Conservation (phyloP, 2,329 filamentous ascomycete genomes). For the Nemania diffusa region DNA sequence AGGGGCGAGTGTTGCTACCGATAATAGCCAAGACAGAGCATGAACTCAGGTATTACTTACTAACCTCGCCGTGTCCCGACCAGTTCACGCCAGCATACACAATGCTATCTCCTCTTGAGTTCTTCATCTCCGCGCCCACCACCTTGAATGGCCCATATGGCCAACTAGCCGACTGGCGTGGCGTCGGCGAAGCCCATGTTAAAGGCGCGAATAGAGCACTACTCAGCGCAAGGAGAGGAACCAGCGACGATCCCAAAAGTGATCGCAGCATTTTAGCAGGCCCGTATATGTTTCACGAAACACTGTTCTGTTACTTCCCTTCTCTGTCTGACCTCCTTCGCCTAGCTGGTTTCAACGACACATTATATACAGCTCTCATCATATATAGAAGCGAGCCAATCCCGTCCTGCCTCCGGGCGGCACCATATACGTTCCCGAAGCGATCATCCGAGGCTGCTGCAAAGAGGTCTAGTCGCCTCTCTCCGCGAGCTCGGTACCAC, state of each 20-base stretch:
- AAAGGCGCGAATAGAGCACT: constrained; percentile 34
- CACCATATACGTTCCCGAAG: constrained; percentile 9
- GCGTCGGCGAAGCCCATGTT: constrained; percentile 40
- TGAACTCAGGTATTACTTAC: constrained; percentile 25
- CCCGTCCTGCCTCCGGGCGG: constrained; percentile 25
- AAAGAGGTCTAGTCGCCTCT: constrained; percentile 9
- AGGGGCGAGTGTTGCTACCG: neutral
- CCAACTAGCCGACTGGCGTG: constrained; percentile 39
- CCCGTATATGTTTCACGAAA: neutral
- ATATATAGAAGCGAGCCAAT: constrained; percentile 30
- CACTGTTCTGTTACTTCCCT: constrained; percentile 11
- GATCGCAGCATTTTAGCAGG: constrained; percentile 36
- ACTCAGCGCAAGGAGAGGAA: constrained; percentile 43
- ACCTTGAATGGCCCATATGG: constrained; percentile 52
- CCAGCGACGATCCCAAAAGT: constrained; percentile 35
- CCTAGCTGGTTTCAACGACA: neutral
- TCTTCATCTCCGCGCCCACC: constrained; percentile 56
- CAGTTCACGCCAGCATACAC: constrained; percentile 69
- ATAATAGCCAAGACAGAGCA: neutral
- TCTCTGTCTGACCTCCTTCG: neutral
- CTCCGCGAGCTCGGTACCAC: constrained; percentile 1
- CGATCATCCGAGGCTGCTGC: constrained; percentile 30
- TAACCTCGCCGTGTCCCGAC: constrained; percentile 70
- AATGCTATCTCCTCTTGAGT: constrained; percentile 56
- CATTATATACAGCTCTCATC: constrained; percentile 7